Base-by-base conservation (phyloP, 345 rosid species). In the sweet orange (Citrus sinensis) region DNA sequence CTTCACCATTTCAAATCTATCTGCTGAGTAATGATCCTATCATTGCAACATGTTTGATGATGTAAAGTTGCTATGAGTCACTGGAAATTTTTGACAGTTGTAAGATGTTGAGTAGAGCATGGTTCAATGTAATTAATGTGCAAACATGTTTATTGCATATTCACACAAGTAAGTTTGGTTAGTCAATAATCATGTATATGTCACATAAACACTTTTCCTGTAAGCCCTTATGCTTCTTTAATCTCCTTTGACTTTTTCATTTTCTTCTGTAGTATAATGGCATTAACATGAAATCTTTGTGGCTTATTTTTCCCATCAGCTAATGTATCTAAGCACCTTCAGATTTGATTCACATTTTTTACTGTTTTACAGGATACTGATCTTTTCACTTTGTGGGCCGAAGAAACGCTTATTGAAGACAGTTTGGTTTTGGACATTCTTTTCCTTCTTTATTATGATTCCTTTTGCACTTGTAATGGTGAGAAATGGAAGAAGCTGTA, bases 371-470 rank as follows among this genome's bases (percentile, higher is more conserved):
- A 93, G 97, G 94, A 90, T 85, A 87, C 87, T 81, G 97, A 90
- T 85, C 87, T 92, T 73, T 92, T 89, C 82, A 89, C 91, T 73
- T 79, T 94, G 80, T 96, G 98, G 99, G 97, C 98, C 3, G 97
- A 96, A 92, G 97, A 89, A 90, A 94, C 86, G 61, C 85, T 95
- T 35, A 86, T 83, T 29, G 97, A 96, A 83, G 90, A 90, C 74
- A 92, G 83, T 81, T 87, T 96, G 86, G 89, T 94, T 82, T 84
- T 96, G 87, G 97, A 91, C 78, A 89, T 89, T 80, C 82, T 96
- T 78, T 96, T 94, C 83, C 88, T 94, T 69, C 77, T 87, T 75
- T 96, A 90, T 79, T 92, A 91, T 76, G 98, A 96, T 79, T 90
- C 98, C 32, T 89, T 91, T 80, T 89, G 87, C 85, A 77, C 83